These are phyloP conservation scores for Sideroxylon spinosum DNA, from an alignment of 179 eudicot genomes.

Conservation along the genomic window DNA sequence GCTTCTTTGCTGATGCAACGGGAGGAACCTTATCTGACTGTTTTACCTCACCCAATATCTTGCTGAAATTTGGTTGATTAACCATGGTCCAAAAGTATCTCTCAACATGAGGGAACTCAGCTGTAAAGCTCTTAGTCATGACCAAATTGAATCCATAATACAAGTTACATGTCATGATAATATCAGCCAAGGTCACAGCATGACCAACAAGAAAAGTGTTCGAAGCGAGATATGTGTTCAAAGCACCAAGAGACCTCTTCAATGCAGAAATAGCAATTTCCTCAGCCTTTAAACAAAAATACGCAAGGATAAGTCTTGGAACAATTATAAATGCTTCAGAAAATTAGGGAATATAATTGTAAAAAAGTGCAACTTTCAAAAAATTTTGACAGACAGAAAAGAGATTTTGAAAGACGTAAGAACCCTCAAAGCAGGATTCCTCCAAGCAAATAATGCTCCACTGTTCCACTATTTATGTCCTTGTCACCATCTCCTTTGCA, in stretches of 20 bases:
- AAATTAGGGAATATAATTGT: neutral
- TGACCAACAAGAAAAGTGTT: conserved; percentile 70
- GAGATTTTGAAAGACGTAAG: no score
- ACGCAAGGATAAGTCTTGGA: neutral
- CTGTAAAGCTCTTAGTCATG: conserved; percentile 69
- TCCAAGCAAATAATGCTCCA: no score
- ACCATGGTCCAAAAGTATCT: conserved; percentile 75
- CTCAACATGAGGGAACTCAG: conserved; percentile 74
- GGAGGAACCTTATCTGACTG: conserved; percentile 52
- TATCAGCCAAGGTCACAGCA: conserved; percentile 64
- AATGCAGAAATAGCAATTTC: conserved; percentile 54
- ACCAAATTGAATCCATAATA: conserved; percentile 35
- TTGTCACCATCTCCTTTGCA: no score
- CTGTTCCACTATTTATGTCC: no score
- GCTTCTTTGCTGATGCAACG: conserved; percentile 32
- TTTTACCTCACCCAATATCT: conserved; percentile 56
- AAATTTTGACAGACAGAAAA: no score
- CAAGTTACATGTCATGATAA: conserved; percentile 52
- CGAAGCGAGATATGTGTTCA: conserved; percentile 62
- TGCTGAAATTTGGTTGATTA: conserved; percentile 62
- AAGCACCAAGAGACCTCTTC: conserved; percentile 58
- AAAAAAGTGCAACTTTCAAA: neutral
- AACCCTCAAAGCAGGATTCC: no score
- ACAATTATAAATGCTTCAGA: neutral
- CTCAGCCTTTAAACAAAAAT: conserved; percentile 43